Conservation (phyloP, 345 rosid genomes). For the Eucalyptus sideroxylon region DNA sequence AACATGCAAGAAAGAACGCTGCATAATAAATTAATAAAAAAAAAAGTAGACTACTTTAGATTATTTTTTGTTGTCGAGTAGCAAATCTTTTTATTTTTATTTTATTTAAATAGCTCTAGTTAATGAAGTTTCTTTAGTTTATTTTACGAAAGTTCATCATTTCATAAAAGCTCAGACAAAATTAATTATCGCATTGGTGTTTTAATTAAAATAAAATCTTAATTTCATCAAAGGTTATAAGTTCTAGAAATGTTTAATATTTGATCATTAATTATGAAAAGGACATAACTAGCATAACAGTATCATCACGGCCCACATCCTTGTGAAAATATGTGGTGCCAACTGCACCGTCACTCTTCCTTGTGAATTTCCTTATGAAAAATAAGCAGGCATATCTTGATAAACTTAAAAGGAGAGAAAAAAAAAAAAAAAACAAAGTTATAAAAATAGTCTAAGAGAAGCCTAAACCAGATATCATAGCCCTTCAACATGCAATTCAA, state of each 20-base stretch:
- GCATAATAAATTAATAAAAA: not conserved
- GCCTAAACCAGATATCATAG: not conserved
- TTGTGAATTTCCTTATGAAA: not conserved
- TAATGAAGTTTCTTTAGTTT: too few relatives aligned
- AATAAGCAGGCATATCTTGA: not conserved
- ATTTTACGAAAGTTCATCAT: not conserved
- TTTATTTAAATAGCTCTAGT: too few relatives aligned
- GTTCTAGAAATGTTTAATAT: not conserved
- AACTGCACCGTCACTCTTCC: too few relatives aligned
- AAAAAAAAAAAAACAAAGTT: not conserved
- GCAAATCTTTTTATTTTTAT: too few relatives aligned
- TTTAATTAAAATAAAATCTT: not conserved
- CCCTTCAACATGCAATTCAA: not conserved
- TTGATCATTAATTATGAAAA: not conserved
- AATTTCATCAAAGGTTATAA: not conserved
- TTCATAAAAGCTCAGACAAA: not conserved
- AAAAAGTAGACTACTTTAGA: not conserved
- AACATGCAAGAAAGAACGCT: not conserved
- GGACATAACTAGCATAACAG: too few relatives aligned
- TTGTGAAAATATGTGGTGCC: too few relatives aligned
- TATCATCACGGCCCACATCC: too few relatives aligned
- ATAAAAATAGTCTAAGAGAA: not conserved
- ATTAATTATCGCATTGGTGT: not conserved
- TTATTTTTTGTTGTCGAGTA: not conserved
- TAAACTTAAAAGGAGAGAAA: not conserved